phyloP scores from a whole-genome alignment of 768 basidiomycete species.

The Mycena amicta region DNA sequence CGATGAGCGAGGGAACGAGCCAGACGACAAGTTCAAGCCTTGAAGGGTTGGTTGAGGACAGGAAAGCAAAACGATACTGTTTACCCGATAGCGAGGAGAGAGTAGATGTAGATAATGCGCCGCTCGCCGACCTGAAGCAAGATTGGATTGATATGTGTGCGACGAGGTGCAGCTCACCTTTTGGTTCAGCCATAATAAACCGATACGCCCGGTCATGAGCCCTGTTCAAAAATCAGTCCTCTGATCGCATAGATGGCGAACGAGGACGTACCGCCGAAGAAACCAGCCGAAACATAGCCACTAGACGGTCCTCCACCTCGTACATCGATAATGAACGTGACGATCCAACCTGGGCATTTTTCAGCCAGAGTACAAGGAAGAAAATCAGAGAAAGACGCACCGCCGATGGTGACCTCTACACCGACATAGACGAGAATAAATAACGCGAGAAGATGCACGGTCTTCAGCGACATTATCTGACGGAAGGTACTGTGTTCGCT shows the following conservation, averaged over 20 bases:
- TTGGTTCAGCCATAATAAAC: conserved; percentile 39
- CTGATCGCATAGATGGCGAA: background rate
- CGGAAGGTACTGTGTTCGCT: conserved; percentile 44
- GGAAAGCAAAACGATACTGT: background rate
- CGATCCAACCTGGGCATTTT: conserved; percentile 43
- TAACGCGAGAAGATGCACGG: conserved; percentile 53
- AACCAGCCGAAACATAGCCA: conserved; percentile 47
- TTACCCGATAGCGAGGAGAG: conserved; percentile 37
- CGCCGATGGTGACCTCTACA: conserved; percentile 50
- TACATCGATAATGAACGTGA: conserved; percentile 42
- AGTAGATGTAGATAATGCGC: conserved; percentile 39
- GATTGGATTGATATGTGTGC: background rate
- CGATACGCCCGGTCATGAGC: conserved; percentile 40
- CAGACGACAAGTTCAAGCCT: conserved; percentile 56
- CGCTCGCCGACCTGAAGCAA: conserved; percentile 39
- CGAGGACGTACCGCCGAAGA: conserved; percentile 38
- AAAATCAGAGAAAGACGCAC: conserved; percentile 23
- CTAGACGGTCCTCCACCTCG: conserved; percentile 44
- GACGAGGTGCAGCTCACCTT: conserved; percentile 28
- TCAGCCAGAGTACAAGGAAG: background rate
- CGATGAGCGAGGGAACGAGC: conserved; percentile 52
- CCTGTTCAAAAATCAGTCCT: conserved; percentile 28
- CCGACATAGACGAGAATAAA: conserved; percentile 52
- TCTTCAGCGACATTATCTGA: conserved; percentile 53
- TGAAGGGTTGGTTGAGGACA: background rate